Evolutionary conservation across 257 asterid species (phyloP), one percentile per base, ranked within the genome.

Genomic region (Jaltomata sinuosa): DNA sequence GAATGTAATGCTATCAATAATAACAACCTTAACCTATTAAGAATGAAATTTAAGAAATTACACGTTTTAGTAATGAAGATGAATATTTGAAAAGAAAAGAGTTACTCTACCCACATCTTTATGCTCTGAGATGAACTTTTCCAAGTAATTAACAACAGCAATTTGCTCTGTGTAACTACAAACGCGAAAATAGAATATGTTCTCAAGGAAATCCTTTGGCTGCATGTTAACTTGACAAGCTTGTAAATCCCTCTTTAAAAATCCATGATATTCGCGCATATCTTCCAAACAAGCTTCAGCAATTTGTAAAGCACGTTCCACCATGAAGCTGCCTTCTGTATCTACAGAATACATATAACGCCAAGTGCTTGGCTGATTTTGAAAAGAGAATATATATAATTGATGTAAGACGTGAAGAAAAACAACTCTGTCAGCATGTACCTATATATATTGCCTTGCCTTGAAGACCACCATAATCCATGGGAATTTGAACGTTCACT

Each of bases 281-380:
- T 94, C 99, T 86, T 90, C 92, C 61, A 90, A 87, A 87, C 99
- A 93, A 36, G 99, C 98, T 91, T 94, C 94, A 0, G 98, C 98
- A 80, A 94, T 94, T 88, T 96, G 99, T 83, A 86, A 85, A 91
- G 87, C 98, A 36, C 99, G 97, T 81, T 94, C 98, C 82, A 93
- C 98, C 98, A 93, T 96, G 84, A 96, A 96, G 88, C 98, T 94
- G 84, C 99, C 99, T 91, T 96, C 99, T 4, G 99, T 94, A 85
- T 96, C 99, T 96, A 88, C 67, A 82, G 83, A 85, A 49, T 61
- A 74, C 74, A 84, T 81, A 53, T 79, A 25, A 36, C 3, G n/a
- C 68, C 27, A 47, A 16, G 16, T 8, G 16, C 27, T 76, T 76
- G 27, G 27, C 42, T 47, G 62, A 27, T 3, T 76, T 27, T 16